These are phyloP conservation scores for Lasiosphaeris hirsuta DNA, from an alignment of 495 filamentous ascomycete species.

Conservation along the genomic window DNA sequence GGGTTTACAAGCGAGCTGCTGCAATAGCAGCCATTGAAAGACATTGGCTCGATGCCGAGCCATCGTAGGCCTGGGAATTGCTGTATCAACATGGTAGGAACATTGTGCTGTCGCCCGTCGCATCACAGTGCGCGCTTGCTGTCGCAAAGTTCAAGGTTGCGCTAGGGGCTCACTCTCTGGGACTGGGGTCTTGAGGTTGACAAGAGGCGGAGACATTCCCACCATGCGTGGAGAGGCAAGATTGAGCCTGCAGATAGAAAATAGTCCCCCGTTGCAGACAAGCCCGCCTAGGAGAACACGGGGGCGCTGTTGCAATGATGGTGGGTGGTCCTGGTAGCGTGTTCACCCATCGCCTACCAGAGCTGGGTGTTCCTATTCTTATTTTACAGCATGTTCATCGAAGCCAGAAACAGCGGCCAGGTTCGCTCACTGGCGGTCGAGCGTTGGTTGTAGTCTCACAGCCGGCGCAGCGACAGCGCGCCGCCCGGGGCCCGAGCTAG, in stretches of 20 bases:
- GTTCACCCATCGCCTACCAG: neutral
- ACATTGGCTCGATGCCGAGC: neutral
- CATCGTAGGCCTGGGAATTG: neutral
- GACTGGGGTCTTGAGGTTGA: too few relatives aligned
- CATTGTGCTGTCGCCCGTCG: too few relatives aligned
- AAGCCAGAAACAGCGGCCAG: neutral
- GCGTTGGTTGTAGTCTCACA: neutral
- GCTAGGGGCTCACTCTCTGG: too few relatives aligned
- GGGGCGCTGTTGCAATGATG: constrained; percentile 2
- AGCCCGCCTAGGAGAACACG: neutral
- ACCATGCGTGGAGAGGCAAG: neutral
- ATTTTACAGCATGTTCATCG: neutral
- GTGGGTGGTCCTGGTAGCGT: constrained; percentile 1
- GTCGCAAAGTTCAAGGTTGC: too few relatives aligned
- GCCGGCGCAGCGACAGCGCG: neutral
- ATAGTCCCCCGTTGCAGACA: neutral
- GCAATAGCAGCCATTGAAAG: neutral
- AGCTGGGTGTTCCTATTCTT: neutral
- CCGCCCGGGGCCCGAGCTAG: neutral
- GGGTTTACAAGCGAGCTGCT: neutral
- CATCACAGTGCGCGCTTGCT: too few relatives aligned
- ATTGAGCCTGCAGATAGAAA: neutral
- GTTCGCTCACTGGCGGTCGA: neutral
- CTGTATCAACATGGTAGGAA: neutral
- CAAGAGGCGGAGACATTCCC: too few relatives aligned